Evolutionary conservation across 176 grass and related monocot species (phyloP), one percentile per base, ranked within the genome.

Genomic region (Paspalum notatum): DNA sequence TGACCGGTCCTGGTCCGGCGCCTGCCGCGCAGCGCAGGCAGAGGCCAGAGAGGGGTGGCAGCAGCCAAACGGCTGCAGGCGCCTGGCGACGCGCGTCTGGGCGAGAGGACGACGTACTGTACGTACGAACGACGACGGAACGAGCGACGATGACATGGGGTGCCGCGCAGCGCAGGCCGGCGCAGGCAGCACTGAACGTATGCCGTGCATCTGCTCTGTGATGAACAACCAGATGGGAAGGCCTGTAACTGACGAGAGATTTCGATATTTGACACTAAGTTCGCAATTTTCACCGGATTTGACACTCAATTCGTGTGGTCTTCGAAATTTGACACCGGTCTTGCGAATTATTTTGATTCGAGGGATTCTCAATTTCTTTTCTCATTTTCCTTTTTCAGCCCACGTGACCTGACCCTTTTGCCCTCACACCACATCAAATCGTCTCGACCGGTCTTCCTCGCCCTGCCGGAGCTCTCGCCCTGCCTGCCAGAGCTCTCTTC

Each of bases 191-290:
- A 49, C 52, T 80, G 64, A 59, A 87, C 65, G 62, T 82, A 87
- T 64, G 79, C 45, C 79, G 71, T 71, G 79, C 79, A 64, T 45
- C 63, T 82, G 65, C 48, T 24, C 39, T 18, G 38, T 37, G 59
- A 32, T 37, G 58, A 62, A 62, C 74, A 53, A 78, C 16, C 86
- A 80, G 76, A 88, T 26, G 61, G 42, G 56, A 37, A 68, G 75
- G 42, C 68, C 57, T 63, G 42, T 43, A 43, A 5, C 5, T 8
- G 5, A 43, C 6, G 40, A 42, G 42, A 43, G 8, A 43, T 43
- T 43, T 43, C 42, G 8, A 43, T 43, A 43, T 43, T 43, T 43
- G 42, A 43, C 42, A 43, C 42, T 4, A 1, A 46, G 8, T 46
- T 46, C 7, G 44, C 10, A 8, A 10, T 5, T 8, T 8, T 46